These are phyloP conservation scores for Teunomyces aglyptinius DNA, from an alignment of 805 yeast genomes.

Conservation along the genomic window DNA sequence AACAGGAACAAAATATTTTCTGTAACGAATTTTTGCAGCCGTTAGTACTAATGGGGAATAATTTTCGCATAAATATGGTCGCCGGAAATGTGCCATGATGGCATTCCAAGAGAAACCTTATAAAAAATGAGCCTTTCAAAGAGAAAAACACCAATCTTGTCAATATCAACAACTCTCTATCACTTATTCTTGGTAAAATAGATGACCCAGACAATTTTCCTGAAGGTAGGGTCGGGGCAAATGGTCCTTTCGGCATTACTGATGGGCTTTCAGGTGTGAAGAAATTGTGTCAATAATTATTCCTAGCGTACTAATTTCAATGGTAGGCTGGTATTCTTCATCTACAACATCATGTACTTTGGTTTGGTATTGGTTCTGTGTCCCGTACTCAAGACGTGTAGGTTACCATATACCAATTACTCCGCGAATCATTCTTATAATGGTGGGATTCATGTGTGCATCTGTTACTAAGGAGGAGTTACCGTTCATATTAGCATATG, in stretches of 20 bases:
- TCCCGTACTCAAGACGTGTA: conserved; percentile 25
- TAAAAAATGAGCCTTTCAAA: background rate
- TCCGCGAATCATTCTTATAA: conserved; percentile 16
- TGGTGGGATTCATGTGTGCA: conserved; percentile 20
- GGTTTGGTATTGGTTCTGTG: conserved; percentile 23
- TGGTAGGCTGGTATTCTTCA: conserved; percentile 29
- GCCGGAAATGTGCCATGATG: background rate
- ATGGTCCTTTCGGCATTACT: conserved; percentile 25
- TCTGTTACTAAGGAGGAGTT: conserved; percentile 19
- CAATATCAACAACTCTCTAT: conserved; percentile 30
- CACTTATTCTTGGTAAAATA: conserved; percentile 14
- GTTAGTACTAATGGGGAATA: background rate
- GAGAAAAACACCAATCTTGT: background rate
- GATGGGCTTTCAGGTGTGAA: conserved; percentile 24
- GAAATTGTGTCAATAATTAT: conserved; percentile 16
- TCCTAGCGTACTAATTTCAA: conserved; percentile 12
- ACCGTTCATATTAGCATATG: conserved; percentile 25
- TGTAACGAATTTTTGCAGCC: background rate
- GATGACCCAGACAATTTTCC: conserved; percentile 26
- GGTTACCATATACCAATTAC: conserved; percentile 22
- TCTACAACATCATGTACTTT: conserved; percentile 24
- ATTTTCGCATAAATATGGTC: background rate
- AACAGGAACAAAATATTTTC: background rate
- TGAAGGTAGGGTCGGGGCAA: conserved; percentile 26
- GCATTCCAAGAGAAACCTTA: background rate